Evolutionary conservation across 495 filamentous ascomycete genomes (phyloP).

Genomic region (Hypomontagnella monticulosa): DNA sequence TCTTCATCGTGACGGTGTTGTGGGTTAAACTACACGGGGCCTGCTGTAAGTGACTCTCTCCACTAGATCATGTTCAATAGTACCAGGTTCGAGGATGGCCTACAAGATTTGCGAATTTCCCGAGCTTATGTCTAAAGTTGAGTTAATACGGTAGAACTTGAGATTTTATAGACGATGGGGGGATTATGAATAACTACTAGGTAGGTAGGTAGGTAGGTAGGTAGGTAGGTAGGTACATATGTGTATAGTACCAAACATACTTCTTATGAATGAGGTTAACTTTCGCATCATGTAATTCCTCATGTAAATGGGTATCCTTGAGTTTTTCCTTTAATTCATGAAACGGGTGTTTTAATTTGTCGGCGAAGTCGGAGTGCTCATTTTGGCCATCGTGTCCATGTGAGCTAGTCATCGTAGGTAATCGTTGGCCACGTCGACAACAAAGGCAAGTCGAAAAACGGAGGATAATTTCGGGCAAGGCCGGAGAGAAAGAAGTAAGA

Average conservation of each 20-base stretch:
- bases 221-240: too few relatives aligned
- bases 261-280: slow-evolving; percentile 59
- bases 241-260: slow-evolving; percentile 45
- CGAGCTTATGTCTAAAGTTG: slow-evolving; percentile 59
- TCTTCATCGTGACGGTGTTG: slow-evolving; percentile 96
- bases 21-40: slow-evolving; percentile 69
- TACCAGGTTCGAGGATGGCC: background rate
- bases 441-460: background rate
- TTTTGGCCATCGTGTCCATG: slow-evolving; percentile 26
- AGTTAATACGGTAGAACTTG: background rate
- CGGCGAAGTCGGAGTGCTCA: slow-evolving; percentile 32
- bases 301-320: slow-evolving; percentile 54
- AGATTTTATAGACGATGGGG: too few relatives aligned
- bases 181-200: too few relatives aligned
- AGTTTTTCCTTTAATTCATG: slow-evolving; percentile 60
- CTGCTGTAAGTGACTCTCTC: slow-evolving; percentile 13
- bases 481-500: background rate
- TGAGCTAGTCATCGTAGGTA: slow-evolving; percentile 22
- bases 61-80: background rate
- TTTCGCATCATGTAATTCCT: slow-evolving; percentile 60
- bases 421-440: background rate
- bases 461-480: slow-evolving; percentile 4
- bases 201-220: too few relatives aligned
- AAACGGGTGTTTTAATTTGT: slow-evolving; percentile 52
- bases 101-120: slow-evolving; percentile 65